Percentiles rank a stretch among this genome's conserved stretches.
Evolutionary conservation across 306 rosid genomes (phyloP).

Genomic region (Pterocarpus santalinus): DNA sequence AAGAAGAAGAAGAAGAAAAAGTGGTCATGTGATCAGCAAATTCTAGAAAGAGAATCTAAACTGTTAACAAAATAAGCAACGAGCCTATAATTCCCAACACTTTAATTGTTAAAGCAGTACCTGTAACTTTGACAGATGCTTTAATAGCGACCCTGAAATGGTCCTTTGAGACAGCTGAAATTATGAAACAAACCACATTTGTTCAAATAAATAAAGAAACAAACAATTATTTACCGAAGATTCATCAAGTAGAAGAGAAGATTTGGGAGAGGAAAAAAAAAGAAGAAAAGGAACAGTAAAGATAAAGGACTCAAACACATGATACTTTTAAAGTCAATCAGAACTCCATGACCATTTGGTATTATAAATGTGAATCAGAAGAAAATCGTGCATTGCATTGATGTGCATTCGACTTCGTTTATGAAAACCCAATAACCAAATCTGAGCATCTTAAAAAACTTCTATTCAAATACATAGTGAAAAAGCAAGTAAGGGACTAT

Average conservation of each 20-base stretch:
- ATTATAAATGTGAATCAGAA: slow-evolving; percentile 1
- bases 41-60: neutral
- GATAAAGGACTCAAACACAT: neutral
- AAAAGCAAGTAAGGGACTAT: neutral
- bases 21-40: slow-evolving; percentile 7
- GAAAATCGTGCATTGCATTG: neutral
- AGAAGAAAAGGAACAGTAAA: slow-evolving; percentile 11
- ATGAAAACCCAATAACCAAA: slow-evolving; percentile 15
- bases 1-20: neutral
- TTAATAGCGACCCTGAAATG: slow-evolving; percentile 91
- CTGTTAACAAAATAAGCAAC: slow-evolving; percentile 1
- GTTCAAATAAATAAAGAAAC: slow-evolving; percentile 27
- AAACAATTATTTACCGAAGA: slow-evolving; percentile 13
- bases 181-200: slow-evolving; percentile 35
- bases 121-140: slow-evolving; percentile 97
- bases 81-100: slow-evolving; percentile 30
- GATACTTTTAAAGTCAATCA: neutral
- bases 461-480: slow-evolving; percentile 6
- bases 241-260: slow-evolving; percentile 15
- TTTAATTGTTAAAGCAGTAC: slow-evolving; percentile 59
- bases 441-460: neutral
- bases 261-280: neutral
- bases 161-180: slow-evolving; percentile 97
- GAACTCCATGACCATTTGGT: slow-evolving; percentile 7
- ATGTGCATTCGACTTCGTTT: neutral